Percentiles rank a stretch among this genome's conserved stretches.
Conservation (phyloP, 2,329 filamentous ascomycete genomes). For the Microcyclospora tardicrescens region DNA sequence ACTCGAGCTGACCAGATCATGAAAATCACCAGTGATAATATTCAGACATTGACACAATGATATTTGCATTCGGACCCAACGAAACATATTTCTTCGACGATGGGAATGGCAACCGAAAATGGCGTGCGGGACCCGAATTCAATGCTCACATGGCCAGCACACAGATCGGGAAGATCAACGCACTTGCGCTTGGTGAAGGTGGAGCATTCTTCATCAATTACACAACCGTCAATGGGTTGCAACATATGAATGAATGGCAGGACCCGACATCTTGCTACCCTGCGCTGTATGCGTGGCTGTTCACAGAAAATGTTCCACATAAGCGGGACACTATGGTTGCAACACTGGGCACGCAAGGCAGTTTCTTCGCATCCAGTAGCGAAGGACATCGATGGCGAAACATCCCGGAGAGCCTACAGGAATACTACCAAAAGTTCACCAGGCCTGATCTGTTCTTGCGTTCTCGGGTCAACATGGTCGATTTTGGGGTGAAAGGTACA, state of each 20-base stretch:
- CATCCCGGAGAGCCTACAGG: neutral
- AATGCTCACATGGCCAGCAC: neutral
- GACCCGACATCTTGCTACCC: neutral
- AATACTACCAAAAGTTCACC: constrained; percentile 2
- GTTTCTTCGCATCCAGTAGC: neutral
- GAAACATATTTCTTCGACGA: constrained; percentile 1
- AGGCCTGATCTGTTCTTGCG: neutral
- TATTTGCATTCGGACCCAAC: neutral
- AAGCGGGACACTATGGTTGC: neutral
- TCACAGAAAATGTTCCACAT: neutral
- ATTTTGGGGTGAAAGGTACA: neutral
- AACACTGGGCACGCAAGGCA: neutral
- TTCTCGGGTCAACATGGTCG: neutral
- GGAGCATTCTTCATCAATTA: constrained; percentile 1
- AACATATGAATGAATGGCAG: neutral
- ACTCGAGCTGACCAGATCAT: no score
- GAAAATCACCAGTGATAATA: no score
- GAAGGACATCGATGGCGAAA: constrained; percentile 1
- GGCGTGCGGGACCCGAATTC: neutral
- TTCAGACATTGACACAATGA: neutral
- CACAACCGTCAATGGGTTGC: neutral
- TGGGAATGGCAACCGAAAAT: neutral
- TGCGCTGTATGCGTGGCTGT: neutral
- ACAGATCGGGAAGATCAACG: neutral
- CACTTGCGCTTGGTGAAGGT: neutral